Evolutionary conservation across 495 filamentous ascomycete genomes (phyloP).

Genomic region (Penicillium ucsense): DNA sequence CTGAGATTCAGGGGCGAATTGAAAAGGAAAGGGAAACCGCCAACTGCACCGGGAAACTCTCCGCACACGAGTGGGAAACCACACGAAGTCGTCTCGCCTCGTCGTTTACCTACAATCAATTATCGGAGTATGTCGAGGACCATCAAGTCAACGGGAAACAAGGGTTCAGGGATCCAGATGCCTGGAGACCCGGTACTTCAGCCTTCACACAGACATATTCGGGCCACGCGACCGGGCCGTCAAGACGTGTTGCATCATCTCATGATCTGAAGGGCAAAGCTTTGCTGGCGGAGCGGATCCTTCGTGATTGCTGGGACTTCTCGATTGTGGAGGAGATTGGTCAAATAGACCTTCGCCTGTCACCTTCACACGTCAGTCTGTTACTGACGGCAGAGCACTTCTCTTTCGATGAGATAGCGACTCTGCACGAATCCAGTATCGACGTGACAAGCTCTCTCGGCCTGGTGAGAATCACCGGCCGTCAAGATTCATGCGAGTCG

Average conservation of each 20-base stretch:
- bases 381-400: slow-evolving; percentile 24
- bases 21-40: slow-evolving; percentile 15
- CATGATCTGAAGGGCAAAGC: slow-evolving; percentile 22
- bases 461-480: slow-evolving; percentile 34
- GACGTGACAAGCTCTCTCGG: slow-evolving; percentile 26
- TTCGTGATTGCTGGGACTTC: slow-evolving; percentile 37
- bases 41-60: slow-evolving; percentile 14
- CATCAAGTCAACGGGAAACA: neutral
- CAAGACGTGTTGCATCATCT: slow-evolving; percentile 4
- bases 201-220: slow-evolving; percentile 10
- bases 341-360: slow-evolving; percentile 31
- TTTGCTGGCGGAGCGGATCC: slow-evolving; percentile 26
- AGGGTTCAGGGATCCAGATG: neutral
- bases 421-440: slow-evolving; percentile 30
- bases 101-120: slow-evolving; percentile 28
- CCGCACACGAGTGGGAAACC: slow-evolving; percentile 16
- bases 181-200: slow-evolving; percentile 27
- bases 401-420: slow-evolving; percentile 35
- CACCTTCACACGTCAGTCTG: slow-evolving; percentile 14
- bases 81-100: slow-evolving; percentile 16
- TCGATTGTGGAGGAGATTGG: slow-evolving; percentile 28
- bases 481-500: slow-evolving; percentile 24
- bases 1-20: slow-evolving; percentile 10
- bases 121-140: slow-evolving; percentile 20
- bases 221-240: neutral